Evolutionary conservation across 2,329 filamentous ascomycete genomes (phyloP).

Genomic region (Pyrenophora seminiperda): DNA sequence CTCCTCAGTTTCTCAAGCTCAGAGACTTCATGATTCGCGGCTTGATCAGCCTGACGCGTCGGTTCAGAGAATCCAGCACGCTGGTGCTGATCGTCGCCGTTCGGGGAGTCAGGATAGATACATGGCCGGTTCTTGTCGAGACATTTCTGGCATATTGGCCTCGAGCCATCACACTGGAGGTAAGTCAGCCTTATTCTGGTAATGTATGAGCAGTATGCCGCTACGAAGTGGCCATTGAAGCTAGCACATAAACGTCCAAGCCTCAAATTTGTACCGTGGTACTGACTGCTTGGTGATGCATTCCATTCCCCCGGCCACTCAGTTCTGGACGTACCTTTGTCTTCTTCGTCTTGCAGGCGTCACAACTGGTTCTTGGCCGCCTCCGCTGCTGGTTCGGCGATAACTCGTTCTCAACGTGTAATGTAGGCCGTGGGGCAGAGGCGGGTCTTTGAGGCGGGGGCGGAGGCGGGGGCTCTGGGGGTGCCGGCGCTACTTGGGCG

Average conservation of each 20-base stretch:
- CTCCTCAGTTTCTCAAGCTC: slow-evolving; percentile 44
- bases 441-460: slow-evolving; percentile 10
- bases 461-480: slow-evolving; percentile 24
- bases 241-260: too few relatives aligned
- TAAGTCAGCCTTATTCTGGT: slow-evolving; percentile 13
- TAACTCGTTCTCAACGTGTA: slow-evolving; percentile 15
- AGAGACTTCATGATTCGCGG: slow-evolving; percentile 29
- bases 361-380: slow-evolving; percentile 41
- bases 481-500: slow-evolving; percentile 15
- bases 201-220: too few relatives aligned
- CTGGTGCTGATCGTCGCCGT: slow-evolving; percentile 27
- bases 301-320: not conserved
- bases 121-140: slow-evolving; percentile 44
- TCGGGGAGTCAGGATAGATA: slow-evolving; percentile 34
- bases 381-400: slow-evolving; percentile 20
- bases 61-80: slow-evolving; percentile 19
- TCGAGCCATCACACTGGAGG: slow-evolving; percentile 41
- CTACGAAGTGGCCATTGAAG: too few relatives aligned
- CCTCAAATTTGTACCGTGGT: too few relatives aligned
- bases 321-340: slow-evolving; percentile 38
- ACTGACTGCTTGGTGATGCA: not conserved
- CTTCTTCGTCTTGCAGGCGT: slow-evolving; percentile 46
- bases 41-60: slow-evolving; percentile 20
- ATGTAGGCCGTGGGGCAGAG: not conserved
- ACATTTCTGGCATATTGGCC: slow-evolving; percentile 45